Evolutionary conservation across 495 filamentous ascomycete genomes (phyloP).

Genomic region (Tetracladium setigerum): DNA sequence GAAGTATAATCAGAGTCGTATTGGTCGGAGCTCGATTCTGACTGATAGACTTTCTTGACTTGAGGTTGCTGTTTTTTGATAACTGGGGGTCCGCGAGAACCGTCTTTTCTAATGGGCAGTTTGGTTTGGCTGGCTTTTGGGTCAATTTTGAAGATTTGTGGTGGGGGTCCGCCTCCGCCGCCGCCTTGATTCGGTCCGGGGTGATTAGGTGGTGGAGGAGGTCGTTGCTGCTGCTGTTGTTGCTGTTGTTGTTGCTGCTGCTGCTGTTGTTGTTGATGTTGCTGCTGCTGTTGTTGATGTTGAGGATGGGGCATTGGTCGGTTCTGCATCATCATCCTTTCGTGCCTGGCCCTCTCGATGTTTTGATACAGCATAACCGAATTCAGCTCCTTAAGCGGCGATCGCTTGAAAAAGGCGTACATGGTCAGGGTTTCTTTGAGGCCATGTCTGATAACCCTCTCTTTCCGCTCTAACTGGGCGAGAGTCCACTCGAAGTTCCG

Average conservation of each 20-base stretch:
- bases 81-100: no score
- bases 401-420: constrained; percentile 14
- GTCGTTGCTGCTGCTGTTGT: constrained; percentile 11
- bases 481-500: constrained; percentile 15
- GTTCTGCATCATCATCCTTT: constrained; percentile 5
- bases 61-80: no score
- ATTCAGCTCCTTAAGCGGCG: constrained; percentile 6
- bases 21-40: no score
- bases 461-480: constrained; percentile 13
- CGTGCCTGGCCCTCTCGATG: constrained; percentile 6
- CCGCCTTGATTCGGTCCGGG: no score
- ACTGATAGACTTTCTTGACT: no score
- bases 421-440: constrained; percentile 13
- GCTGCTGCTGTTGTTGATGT: background rate
- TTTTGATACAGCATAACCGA: constrained; percentile 5
- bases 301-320: constrained; percentile 3
- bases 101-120: no score
- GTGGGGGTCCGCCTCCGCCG: no score
- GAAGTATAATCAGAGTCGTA: no score
- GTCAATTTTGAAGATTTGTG: no score
- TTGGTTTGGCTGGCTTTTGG: no score
- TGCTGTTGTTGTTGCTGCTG: constrained; percentile 21
- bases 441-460: background rate
- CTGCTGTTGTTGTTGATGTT: constrained; percentile 9
- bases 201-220: background rate